A percentile compares a stretch with the other conserved stretches of the same genome.
Evolutionary conservation across 805 yeast species (phyloP).

Genomic region (Kurtzmaniella cleridarum): DNA sequence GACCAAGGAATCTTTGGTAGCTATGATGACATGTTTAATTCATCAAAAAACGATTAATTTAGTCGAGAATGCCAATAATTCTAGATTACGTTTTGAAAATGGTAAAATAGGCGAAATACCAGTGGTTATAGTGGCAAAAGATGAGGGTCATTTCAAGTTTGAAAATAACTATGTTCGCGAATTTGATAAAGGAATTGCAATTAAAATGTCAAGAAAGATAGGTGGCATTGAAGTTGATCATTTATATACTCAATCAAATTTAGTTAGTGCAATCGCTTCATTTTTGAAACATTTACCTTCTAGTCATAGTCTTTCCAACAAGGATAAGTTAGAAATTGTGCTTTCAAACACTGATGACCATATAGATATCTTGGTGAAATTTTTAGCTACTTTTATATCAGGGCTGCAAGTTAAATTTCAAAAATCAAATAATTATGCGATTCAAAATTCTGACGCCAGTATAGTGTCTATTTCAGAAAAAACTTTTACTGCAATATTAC

Average conservation of each 20-base stretch:
- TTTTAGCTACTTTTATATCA: slow-evolving; percentile 35
- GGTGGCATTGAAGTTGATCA: slow-evolving; percentile 9
- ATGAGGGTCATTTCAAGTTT: neutral
- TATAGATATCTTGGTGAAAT: slow-evolving; percentile 24
- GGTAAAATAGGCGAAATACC: neutral
- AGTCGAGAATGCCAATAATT: slow-evolving; percentile 16
- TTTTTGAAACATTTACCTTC: slow-evolving; percentile 43
- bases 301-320: slow-evolving; percentile 25
- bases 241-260: slow-evolving; percentile 44
- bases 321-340: slow-evolving; percentile 19
- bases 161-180: slow-evolving; percentile 3
- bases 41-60: slow-evolving; percentile 37
- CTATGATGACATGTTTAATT: slow-evolving; percentile 41
- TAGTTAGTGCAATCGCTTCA: slow-evolving; percentile 51
- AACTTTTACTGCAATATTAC: slow-evolving; percentile 9
- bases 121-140: neutral
- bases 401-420: slow-evolving; percentile 15
- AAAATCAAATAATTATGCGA: slow-evolving; percentile 7
- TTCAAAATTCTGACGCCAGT: slow-evolving; percentile 19
- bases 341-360: slow-evolving; percentile 8
- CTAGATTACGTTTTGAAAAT: no score
- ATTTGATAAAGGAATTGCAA: slow-evolving; percentile 3
- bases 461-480: slow-evolving; percentile 23
- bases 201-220: slow-evolving; percentile 6
- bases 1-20: slow-evolving; percentile 28